Percentiles rank a stretch among this genome's conserved stretches.
Conservation (phyloP, 1,284 basidiomycete species). For the Irpex lacteus region DNA sequence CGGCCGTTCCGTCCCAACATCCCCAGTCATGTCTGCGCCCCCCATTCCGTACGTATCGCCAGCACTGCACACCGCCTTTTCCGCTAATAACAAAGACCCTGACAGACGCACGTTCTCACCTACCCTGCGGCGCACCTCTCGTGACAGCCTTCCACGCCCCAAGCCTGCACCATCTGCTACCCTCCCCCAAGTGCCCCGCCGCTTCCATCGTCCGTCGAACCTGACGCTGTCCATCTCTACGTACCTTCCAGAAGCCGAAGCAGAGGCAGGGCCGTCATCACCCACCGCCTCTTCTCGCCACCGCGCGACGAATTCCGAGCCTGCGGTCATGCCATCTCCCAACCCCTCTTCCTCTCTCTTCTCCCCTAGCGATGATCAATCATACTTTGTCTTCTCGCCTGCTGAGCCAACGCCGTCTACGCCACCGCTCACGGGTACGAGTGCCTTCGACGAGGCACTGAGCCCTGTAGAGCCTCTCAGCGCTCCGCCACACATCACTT, state of each 20-base stretch:
- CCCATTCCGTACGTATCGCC: conserved; percentile 21
- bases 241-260: conserved; percentile 15
- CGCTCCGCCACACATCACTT: conserved; percentile 1
- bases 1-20: conserved; percentile 25
- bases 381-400: conserved; percentile 24
- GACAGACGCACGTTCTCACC: conserved; percentile 8
- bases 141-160: conserved; percentile 52
- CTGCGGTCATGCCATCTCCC: conserved; percentile 37
- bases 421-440: conserved; percentile 4
- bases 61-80: not conserved
- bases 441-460: conserved; percentile 29
- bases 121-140: conserved; percentile 33
- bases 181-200: conserved; percentile 37
- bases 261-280: conserved; percentile 7
- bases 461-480: not conserved
- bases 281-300: conserved; percentile 17
- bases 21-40: conserved; percentile 14
- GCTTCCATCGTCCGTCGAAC: conserved; percentile 19
- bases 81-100: not conserved
- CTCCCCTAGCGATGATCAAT: conserved; percentile 17
- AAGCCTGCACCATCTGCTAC: conserved; percentile 56
- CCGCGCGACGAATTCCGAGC: conserved; percentile 21
- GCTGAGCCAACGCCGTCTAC: conserved; percentile 8
- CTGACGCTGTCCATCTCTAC: conserved; percentile 22
- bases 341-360: conserved; percentile 16